Conservation (phyloP, 176 grass and related monocot species). For the Aegilops speltoides region DNA sequence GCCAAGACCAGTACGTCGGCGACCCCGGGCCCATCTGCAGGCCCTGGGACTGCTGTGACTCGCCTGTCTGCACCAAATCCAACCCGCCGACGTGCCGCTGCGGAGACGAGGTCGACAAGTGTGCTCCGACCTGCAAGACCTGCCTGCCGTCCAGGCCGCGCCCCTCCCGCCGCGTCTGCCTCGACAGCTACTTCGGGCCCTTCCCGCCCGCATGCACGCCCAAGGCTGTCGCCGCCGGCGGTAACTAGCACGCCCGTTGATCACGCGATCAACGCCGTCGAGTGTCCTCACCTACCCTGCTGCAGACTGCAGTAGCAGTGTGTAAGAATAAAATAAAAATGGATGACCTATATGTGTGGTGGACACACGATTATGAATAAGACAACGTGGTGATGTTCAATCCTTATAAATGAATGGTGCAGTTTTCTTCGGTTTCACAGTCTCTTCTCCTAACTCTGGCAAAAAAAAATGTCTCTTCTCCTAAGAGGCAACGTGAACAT, state of each 20-base stretch:
- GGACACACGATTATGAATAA: no score
- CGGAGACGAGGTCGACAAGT: not conserved
- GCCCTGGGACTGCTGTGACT: not conserved
- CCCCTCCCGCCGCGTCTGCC: not conserved
- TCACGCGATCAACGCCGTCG: not conserved
- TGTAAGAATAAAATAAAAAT: no score
- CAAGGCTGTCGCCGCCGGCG: not conserved
- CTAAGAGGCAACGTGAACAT: no score
- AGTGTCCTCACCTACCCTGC: no score
- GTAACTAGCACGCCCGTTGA: not conserved
- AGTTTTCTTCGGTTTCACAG: no score
- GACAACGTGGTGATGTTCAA: no score
- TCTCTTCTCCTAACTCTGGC: no score
- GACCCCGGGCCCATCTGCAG: not conserved
- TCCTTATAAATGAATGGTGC: no score
- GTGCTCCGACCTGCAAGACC: not conserved
- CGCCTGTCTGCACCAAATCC: fast-evolving
- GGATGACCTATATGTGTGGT: no score
- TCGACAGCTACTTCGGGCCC: no score
- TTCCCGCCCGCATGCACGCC: not conserved
- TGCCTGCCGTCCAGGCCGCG: not conserved
- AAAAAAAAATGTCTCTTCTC: no score
- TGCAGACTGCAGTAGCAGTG: no score
- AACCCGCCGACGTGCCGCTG: not conserved
- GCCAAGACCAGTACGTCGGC: not conserved